Percentiles rank a stretch among this genome's conserved stretches.
Conservation (phyloP, 2,329 filamentous ascomycete species). For the Byssochlamys sp. region DNA sequence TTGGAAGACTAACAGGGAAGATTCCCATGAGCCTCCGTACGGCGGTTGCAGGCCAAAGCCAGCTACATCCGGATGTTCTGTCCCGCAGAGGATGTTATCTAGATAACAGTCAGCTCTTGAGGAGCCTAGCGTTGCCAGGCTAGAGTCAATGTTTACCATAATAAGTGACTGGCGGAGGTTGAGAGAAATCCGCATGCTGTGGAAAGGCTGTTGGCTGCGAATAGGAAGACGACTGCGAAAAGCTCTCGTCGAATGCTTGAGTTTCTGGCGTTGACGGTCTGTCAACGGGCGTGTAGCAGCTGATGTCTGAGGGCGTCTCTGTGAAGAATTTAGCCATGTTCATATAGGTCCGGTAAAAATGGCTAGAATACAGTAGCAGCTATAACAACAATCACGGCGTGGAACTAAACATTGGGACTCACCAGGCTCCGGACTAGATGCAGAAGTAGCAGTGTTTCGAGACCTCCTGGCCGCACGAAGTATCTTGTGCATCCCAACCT, state of each 20-base stretch:
- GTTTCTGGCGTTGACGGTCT: neutral
- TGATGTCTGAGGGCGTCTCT: constrained; percentile 31
- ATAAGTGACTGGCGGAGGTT: neutral
- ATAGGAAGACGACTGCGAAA: neutral
- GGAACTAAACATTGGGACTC: constrained; percentile 4
- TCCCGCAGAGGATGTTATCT: neutral
- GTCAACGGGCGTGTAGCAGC: constrained; percentile 23
- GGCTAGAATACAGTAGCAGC: neutral
- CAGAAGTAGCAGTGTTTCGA: constrained; percentile 19
- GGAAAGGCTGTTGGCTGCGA: neutral
- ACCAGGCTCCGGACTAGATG: constrained; percentile 26
- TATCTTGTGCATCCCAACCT: constrained; percentile 26
- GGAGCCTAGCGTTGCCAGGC: neutral
- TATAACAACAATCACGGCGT: neutral
- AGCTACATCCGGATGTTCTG: neutral
- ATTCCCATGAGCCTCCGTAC: neutral
- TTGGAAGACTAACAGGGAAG: neutral
- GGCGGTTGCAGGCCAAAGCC: neutral
- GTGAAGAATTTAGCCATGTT: neutral
- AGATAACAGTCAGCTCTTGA: neutral
- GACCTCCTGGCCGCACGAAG: constrained; percentile 16
- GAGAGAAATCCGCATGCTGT: neutral
- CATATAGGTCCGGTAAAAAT: neutral
- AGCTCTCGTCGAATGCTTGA: neutral
- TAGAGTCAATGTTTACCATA: neutral